Evolutionary conservation across 2,329 filamentous ascomycete species (phyloP).

Genomic region (Tricladium varicosporioides): DNA sequence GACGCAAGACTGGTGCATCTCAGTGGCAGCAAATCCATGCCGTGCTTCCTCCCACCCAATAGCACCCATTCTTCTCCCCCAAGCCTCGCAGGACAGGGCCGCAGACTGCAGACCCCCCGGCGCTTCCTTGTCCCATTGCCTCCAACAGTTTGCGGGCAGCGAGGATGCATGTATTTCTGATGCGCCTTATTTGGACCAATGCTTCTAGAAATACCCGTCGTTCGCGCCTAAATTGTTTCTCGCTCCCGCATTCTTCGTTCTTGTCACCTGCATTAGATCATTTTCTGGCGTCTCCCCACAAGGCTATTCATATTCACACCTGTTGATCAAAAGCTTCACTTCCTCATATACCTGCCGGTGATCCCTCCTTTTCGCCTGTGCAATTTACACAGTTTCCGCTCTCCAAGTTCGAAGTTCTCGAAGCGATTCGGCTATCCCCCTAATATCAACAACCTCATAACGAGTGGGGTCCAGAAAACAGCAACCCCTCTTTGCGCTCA

Average conservation of each 20-base stretch:
- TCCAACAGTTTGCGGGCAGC: background rate
- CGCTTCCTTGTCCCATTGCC: background rate
- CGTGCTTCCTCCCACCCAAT: background rate
- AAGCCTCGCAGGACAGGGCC: background rate
- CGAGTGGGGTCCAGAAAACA: conserved; percentile 7
- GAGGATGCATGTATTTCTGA: background rate
- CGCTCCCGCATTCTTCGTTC: conserved; percentile 22
- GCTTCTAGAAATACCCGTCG: conserved; percentile 28
- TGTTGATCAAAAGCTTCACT: conserved; percentile 23
- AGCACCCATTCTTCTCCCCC: background rate
- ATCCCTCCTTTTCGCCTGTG: conserved; percentile 1
- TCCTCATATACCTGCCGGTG: conserved; percentile 17
- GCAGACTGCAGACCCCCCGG: background rate
- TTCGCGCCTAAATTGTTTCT: conserved; percentile 28
- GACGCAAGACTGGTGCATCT: background rate
- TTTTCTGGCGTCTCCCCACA: conserved; percentile 18
- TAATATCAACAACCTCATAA: conserved; percentile 10
- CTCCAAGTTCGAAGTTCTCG: conserved; percentile 2
- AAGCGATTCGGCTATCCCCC: background rate
- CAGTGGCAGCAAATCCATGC: background rate
- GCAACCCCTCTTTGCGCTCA: background rate
- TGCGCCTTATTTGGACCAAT: conserved; percentile 12
- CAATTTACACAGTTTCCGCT: conserved; percentile 8
- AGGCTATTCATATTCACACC: conserved; percentile 9
- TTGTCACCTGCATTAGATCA: conserved; percentile 29